phyloP scores from a whole-genome alignment of 768 basidiomycete species.

The Collybiopsis confluens region DNA sequence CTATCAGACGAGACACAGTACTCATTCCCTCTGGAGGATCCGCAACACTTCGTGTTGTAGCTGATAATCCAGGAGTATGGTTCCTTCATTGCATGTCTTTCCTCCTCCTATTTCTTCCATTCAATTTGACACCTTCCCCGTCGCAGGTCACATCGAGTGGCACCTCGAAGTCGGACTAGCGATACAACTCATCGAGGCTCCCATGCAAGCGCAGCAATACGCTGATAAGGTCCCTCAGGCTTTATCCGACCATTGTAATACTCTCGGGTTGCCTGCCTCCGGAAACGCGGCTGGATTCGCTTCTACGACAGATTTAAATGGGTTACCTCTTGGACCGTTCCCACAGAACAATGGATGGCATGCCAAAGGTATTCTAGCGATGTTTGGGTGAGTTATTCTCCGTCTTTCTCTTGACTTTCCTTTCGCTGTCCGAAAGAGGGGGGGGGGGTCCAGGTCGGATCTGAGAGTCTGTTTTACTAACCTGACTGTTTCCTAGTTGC shows the following conservation, averaged over 20 bases:
- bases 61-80: slow-evolving; percentile 94
- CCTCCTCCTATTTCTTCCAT: slow-evolving; percentile 1
- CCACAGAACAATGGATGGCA: slow-evolving; percentile 71
- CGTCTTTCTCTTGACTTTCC: not conserved
- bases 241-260: slow-evolving; percentile 70
- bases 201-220: slow-evolving; percentile 59
- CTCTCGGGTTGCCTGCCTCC: slow-evolving; percentile 49
- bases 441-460: too few relatives aligned
- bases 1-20: slow-evolving; percentile 88
- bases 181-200: slow-evolving; percentile 80
- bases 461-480: not conserved
- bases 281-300: slow-evolving; percentile 89
- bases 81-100: slow-evolving; percentile 67
- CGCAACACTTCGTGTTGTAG: slow-evolving; percentile 72
- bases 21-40: slow-evolving; percentile 65
- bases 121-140: not conserved
- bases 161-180: slow-evolving; percentile 84
- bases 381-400: slow-evolving; percentile 54
- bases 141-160: slow-evolving; percentile 78
- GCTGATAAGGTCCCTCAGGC: slow-evolving; percentile 46
- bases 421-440: not conserved
- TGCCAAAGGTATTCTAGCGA: slow-evolving; percentile 68
- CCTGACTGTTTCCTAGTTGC: slow-evolving; percentile 43
- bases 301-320: slow-evolving; percentile 62
- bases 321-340: slow-evolving; percentile 67